These are phyloP conservation scores for Boehmeria nivea DNA, from an alignment of 306 rosid species.

Conservation along the genomic window DNA sequence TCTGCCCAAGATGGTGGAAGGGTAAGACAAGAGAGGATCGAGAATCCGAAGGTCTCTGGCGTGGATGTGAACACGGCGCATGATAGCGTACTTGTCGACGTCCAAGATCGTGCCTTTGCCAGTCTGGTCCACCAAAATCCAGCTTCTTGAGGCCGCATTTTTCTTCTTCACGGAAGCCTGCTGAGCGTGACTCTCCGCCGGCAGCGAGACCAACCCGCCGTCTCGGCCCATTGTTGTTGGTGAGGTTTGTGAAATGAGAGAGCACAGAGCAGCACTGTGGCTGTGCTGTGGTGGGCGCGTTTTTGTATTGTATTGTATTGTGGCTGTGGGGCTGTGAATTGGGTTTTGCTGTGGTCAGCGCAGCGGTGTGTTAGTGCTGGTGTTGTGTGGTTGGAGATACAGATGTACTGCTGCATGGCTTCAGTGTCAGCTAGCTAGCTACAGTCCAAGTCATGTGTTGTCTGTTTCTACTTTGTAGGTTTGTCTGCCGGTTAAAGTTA, in stretches of 20 bases:
- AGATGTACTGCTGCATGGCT: too few species aligned
- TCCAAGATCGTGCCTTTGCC: conserved; percentile 48
- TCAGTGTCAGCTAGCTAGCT: too few species aligned
- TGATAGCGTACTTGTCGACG: conserved; percentile 70
- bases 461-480: too few species aligned
- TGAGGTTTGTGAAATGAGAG: background rate
- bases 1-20: conserved; percentile 72
- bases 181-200: too few species aligned
- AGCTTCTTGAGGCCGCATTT: conserved; percentile 50
- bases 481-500: too few species aligned
- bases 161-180: conserved; percentile 46
- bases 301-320: too few species aligned
- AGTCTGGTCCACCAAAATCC: conserved; percentile 52
- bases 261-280: background rate
- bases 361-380: too few species aligned
- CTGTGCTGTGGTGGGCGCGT: too few species aligned
- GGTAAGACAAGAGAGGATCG: conserved; percentile 67
- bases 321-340: too few species aligned
- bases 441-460: too few species aligned
- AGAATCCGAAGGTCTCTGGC: conserved; percentile 81
- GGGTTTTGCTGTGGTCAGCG: too few species aligned
- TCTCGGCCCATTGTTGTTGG: conserved; percentile 28
- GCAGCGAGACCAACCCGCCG: conserved; percentile 20
- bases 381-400: too few species aligned
- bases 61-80: conserved; percentile 60